Evolutionary conservation across 2,329 filamentous ascomycete species (phyloP).

Genomic region (Blumeriella jaapii): DNA sequence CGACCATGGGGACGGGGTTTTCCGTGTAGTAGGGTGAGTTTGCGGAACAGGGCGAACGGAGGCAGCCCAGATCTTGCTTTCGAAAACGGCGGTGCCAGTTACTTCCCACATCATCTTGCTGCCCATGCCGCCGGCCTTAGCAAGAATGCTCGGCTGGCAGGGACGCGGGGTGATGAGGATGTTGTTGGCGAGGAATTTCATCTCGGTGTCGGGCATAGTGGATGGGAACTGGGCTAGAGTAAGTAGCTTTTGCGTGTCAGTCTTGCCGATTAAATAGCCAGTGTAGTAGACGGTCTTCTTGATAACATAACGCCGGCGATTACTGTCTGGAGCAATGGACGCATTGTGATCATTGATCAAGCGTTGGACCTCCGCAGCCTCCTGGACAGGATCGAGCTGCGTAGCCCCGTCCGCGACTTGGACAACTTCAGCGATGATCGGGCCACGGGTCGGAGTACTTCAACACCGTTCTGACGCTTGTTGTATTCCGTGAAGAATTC

Average conservation of each 20-base stretch:
- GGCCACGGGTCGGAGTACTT: slow-evolving; percentile 45
- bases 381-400: slow-evolving; percentile 63
- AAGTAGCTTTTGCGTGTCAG: slow-evolving; percentile 62
- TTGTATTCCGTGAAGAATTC: slow-evolving; percentile 78
- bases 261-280: slow-evolving; percentile 68
- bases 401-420: slow-evolving; percentile 70
- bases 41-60: slow-evolving; percentile 61
- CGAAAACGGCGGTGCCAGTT: slow-evolving; percentile 59
- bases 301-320: slow-evolving; percentile 48
- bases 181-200: slow-evolving; percentile 77
- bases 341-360: slow-evolving; percentile 83
- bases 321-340: slow-evolving; percentile 34
- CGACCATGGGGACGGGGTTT: slow-evolving; percentile 65
- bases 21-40: slow-evolving; percentile 64
- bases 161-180: slow-evolving; percentile 80
- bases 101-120: slow-evolving; percentile 77
- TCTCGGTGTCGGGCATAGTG: slow-evolving; percentile 52
- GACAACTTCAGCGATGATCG: slow-evolving; percentile 69
- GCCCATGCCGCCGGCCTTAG: slow-evolving; percentile 79
- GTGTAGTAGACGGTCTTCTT: slow-evolving; percentile 87
- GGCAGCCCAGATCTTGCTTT: slow-evolving; percentile 82
- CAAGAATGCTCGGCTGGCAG: slow-evolving; percentile 58
- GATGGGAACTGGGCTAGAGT: slow-evolving; percentile 55
- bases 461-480: slow-evolving; percentile 35
- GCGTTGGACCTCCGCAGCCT: slow-evolving; percentile 75